phyloP scores from a whole-genome alignment of 192 early-diverging fungal genomes.

The Podochytrium sp. region DNA sequence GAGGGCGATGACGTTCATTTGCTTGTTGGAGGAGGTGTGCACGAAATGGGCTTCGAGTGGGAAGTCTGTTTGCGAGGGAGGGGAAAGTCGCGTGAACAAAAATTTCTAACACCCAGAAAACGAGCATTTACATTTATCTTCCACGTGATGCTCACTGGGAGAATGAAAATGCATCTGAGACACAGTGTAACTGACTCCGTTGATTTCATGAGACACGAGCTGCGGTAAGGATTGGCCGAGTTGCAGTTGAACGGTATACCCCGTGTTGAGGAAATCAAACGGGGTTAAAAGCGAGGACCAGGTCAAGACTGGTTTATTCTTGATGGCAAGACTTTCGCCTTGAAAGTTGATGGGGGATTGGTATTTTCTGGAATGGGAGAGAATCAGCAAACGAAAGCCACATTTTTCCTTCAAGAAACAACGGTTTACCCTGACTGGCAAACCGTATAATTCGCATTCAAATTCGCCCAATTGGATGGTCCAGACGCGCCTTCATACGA shows the following conservation, averaged over 20 bases:
- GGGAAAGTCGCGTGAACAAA: too few relatives aligned
- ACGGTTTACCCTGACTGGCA: background rate
- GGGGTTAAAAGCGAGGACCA: background rate
- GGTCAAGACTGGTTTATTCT: background rate
- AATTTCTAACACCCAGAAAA: too few relatives aligned
- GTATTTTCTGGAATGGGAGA: background rate
- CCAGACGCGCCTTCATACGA: conserved; percentile 9
- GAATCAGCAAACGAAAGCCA: background rate
- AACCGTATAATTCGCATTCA: background rate
- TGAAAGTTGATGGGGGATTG: conserved; percentile 63
- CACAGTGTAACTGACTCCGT: conserved; percentile 43
- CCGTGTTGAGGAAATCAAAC: conserved; percentile 24
- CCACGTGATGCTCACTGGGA: conserved; percentile 61
- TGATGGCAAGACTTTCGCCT: conserved; percentile 1
- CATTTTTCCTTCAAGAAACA: background rate
- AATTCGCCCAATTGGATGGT: background rate
- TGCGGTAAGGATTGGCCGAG: background rate
- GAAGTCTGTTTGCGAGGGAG: conserved; percentile 9
- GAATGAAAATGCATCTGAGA: conserved; percentile 68
- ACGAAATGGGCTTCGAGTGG: conserved; percentile 57
- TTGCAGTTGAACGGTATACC: conserved; percentile 16
- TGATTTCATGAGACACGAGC: background rate
- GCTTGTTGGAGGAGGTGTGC: conserved; percentile 37
- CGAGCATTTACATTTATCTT: conserved; percentile 8
- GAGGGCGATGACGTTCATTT: conserved; percentile 53